A percentile compares a stretch with the other conserved stretches of the same genome.
These are phyloP conservation scores for Backusella morwellensis DNA, from an alignment of 192 early-diverging fungal genomes.

Conservation along the genomic window DNA sequence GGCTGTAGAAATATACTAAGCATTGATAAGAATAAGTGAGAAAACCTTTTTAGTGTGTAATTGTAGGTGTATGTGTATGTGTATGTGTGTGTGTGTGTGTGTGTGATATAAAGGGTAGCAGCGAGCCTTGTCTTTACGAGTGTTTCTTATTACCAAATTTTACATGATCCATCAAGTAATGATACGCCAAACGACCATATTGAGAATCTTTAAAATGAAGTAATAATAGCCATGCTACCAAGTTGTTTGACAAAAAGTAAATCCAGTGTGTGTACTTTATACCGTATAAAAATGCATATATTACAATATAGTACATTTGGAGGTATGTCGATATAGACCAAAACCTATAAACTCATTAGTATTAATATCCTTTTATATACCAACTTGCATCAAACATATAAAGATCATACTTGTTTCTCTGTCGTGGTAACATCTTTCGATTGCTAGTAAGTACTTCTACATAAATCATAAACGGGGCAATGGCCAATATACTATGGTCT, in stretches of 20 bases:
- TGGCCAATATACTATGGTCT: conserved; percentile 62
- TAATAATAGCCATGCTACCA: conserved; percentile 35
- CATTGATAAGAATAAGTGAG: neutral
- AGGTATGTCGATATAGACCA: conserved; percentile 31
- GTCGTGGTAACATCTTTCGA: conserved; percentile 52
- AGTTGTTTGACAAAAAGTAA: conserved; percentile 49
- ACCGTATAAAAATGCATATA: conserved; percentile 53
- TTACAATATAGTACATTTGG: conserved; percentile 41
- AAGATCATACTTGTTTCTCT: conserved; percentile 48
- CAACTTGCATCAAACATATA: conserved; percentile 37
- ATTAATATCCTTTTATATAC: conserved; percentile 38
- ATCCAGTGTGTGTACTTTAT: conserved; percentile 59
- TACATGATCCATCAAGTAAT: conserved; percentile 29
- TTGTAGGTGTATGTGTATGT: neutral
- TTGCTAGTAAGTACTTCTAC: conserved; percentile 51
- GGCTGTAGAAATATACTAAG: neutral
- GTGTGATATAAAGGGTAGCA: neutral
- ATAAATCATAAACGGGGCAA: conserved; percentile 59
- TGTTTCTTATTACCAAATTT: conserved; percentile 31
- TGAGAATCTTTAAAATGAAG: conserved; percentile 35
- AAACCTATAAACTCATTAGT: conserved; percentile 31
- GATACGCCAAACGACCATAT: conserved; percentile 22
- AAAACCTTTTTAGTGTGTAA: neutral
- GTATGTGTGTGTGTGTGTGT: neutral
- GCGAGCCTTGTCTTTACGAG: conserved; percentile 15